A percentile compares a stretch with the other conserved stretches of the same genome.
Evolutionary conservation across 306 rosid genomes (phyloP).

Genomic region (Trifolium dubium): DNA sequence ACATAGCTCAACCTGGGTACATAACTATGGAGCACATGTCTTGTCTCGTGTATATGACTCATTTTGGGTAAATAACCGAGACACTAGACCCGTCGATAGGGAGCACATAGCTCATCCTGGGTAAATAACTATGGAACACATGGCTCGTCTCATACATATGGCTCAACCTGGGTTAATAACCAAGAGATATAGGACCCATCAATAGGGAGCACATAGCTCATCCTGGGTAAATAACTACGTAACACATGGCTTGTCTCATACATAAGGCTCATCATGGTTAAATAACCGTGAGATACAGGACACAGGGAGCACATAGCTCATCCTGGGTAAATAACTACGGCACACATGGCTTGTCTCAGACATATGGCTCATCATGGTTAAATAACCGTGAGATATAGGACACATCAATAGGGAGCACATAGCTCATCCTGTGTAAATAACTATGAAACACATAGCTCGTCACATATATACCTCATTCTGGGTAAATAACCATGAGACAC

Average conservation of each 20-base stretch:
- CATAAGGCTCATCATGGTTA: background rate
- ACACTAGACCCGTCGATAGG: background rate
- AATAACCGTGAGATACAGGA: background rate
- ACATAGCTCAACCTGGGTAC: background rate
- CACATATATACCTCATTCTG: background rate
- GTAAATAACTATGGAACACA: background rate
- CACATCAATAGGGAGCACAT: background rate
- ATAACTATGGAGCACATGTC: background rate
- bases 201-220: background rate
- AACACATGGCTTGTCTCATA: background rate
- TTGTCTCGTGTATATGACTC: background rate
- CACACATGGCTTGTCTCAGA: background rate
- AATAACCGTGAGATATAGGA: background rate
- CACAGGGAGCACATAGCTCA: background rate
- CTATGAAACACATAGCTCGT: background rate
- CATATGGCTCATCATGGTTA: too few species aligned
- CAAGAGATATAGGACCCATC: background rate
- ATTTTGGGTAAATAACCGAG: background rate
- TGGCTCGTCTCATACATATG: background rate
- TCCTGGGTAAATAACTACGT: background rate
- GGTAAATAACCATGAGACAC: background rate
- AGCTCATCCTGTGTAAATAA: background rate
- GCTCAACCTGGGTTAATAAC: background rate
- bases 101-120: background rate
- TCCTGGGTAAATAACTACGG: background rate